phyloP scores from a whole-genome alignment of 2,329 filamentous ascomycete species.

The Coniochaeta sp. region DNA sequence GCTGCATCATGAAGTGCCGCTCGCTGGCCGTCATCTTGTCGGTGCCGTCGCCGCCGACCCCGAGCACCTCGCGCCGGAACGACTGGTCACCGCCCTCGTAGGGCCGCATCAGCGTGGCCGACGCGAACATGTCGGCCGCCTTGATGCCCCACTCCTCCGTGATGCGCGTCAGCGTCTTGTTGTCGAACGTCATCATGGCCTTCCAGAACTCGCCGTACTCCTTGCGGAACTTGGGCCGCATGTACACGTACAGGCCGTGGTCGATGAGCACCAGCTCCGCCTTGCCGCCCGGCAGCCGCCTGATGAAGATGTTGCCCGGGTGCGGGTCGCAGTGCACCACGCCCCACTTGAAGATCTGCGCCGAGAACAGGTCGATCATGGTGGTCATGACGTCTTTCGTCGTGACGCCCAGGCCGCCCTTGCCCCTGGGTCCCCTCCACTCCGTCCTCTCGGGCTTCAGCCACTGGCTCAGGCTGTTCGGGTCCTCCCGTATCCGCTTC shows the following conservation, averaged over 20 bases:
- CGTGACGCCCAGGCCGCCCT: constrained; percentile 76
- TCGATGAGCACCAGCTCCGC: constrained; percentile 93
- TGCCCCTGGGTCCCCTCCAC: constrained; percentile 66
- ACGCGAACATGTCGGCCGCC: constrained; percentile 85
- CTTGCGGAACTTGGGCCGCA: constrained; percentile 73
- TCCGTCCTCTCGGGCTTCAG: constrained; percentile 74
- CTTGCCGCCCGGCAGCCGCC: constrained; percentile 71
- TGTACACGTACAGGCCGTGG: constrained; percentile 91
- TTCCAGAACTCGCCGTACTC: constrained; percentile 93
- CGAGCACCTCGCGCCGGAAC: constrained; percentile 57
- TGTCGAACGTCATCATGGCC: constrained; percentile 87
- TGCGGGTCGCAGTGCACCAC: constrained; percentile 95
- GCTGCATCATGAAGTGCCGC: constrained; percentile 84
- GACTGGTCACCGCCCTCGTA: constrained; percentile 77
- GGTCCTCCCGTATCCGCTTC: constrained; percentile 39
- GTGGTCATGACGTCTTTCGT: constrained; percentile 89
- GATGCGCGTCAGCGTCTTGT: constrained; percentile 65
- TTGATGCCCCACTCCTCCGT: constrained; percentile 80
- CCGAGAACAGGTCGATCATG: constrained; percentile 94
- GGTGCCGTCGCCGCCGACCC: constrained; percentile 45
- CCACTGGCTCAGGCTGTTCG: constrained; percentile 37
- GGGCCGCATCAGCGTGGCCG: constrained; percentile 79
- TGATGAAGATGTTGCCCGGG: constrained; percentile 94
- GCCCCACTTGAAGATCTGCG: constrained; percentile 97
- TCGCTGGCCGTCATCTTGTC: constrained; percentile 49